Conservation (phyloP, 345 rosid species). For the Durio zibethinus region DNA sequence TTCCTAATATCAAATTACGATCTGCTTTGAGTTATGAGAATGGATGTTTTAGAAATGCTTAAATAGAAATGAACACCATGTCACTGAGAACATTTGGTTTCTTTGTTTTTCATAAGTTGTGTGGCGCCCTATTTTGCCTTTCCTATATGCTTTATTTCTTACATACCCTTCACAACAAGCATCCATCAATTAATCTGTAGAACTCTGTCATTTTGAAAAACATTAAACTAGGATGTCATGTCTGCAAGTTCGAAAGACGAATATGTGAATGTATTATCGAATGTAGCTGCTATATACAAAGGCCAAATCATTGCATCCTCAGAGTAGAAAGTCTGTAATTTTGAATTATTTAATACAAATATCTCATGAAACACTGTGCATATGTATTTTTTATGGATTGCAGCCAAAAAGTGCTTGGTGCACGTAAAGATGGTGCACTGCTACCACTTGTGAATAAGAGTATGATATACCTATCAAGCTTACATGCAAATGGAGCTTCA, state of each 20-base stretch:
- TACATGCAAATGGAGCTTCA: conserved; percentile 29
- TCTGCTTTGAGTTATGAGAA: neutral
- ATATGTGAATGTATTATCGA: neutral
- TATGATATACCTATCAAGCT: conserved; percentile 51
- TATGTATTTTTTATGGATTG: conserved; percentile 16
- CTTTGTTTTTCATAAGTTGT: neutral
- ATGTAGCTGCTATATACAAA: neutral
- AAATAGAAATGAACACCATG: too few species aligned
- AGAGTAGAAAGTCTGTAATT: neutral
- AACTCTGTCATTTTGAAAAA: neutral
- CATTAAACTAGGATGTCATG: neutral
- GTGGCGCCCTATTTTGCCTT: neutral
- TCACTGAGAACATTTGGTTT: neutral
- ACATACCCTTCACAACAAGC: neutral
- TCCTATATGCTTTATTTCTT: neutral
- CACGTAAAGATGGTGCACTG: conserved; percentile 65
- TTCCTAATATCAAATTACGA: neutral
- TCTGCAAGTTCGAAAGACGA: neutral
- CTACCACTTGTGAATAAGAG: conserved; percentile 83
- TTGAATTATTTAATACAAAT: neutral
- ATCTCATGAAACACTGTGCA: neutral
- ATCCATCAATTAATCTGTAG: neutral
- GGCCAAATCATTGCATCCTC: neutral
- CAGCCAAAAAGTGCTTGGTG: conserved; percentile 70
- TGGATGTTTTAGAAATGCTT: neutral